Conservation (phyloP, 495 filamentous ascomycete genomes). For the Talaromyces stipitatus region DNA sequence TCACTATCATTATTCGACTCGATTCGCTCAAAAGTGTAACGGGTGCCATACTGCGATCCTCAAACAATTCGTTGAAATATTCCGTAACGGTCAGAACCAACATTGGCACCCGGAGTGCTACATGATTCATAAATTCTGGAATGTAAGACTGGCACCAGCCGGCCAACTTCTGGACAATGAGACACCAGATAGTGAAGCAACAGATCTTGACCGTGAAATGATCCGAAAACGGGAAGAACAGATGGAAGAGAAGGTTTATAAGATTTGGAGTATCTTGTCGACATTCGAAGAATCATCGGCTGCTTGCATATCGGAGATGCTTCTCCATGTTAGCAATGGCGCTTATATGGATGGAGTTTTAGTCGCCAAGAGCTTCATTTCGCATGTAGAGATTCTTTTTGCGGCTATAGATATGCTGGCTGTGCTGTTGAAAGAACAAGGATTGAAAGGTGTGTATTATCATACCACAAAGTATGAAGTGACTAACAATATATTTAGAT, state of each 20-base stretch:
- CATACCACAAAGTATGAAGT: background rate
- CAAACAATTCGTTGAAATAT: slow-evolving; percentile 99
- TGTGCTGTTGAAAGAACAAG: slow-evolving; percentile 54
- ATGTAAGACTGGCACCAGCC: slow-evolving; percentile 69
- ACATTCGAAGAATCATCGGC: slow-evolving; percentile 97
- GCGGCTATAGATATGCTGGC: slow-evolving; percentile 81
- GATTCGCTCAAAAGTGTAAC: slow-evolving; percentile 92
- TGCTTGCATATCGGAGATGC: slow-evolving; percentile 98
- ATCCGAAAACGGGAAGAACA: slow-evolving; percentile 82
- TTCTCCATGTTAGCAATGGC: slow-evolving; percentile 97
- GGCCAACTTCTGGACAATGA: slow-evolving; percentile 43
- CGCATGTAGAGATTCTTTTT: slow-evolving; percentile 92
- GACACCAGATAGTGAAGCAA: slow-evolving; percentile 52
- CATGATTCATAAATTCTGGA: slow-evolving; percentile 99
- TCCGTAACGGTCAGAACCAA: slow-evolving; percentile 93
- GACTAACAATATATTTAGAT: slow-evolving; percentile 41
- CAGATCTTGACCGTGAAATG: slow-evolving; percentile 62
- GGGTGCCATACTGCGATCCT: slow-evolving; percentile 97
- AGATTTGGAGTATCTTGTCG: slow-evolving; percentile 96
- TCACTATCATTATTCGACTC: slow-evolving; percentile 98
- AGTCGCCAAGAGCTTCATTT: slow-evolving; percentile 94
- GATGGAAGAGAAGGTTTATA: slow-evolving; percentile 97
- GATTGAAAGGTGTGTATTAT: slow-evolving; percentile 60
- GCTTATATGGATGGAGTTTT: slow-evolving; percentile 92
- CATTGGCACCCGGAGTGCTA: slow-evolving; percentile 99